A percentile compares a stretch with the other conserved stretches of the same genome.
phyloP scores from a whole-genome alignment of 192 early-diverging fungal species.

The Coemansia sp. region DNA sequence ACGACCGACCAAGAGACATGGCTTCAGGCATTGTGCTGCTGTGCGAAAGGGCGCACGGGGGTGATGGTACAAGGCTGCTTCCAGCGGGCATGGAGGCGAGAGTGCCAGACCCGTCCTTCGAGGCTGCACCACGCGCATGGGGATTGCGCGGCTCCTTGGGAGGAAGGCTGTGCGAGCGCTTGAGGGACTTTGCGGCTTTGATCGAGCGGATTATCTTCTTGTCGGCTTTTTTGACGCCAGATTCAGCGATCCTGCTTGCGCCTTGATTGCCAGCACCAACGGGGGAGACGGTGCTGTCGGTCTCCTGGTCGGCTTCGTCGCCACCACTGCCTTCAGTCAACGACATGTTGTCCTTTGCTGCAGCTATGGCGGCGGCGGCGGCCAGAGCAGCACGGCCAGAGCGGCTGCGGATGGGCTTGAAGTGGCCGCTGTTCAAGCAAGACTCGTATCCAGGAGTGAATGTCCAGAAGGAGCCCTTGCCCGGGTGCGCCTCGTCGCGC shows the following conservation, averaged over 20 bases:
- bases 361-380: slow-evolving; percentile 49
- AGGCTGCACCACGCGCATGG: slow-evolving; percentile 11
- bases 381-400: slow-evolving; percentile 53
- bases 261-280: neutral
- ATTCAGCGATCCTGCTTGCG: neutral
- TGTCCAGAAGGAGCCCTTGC: slow-evolving; percentile 84
- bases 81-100: slow-evolving; percentile 18
- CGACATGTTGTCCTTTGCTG: slow-evolving; percentile 21
- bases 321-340: slow-evolving; percentile 12
- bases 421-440: slow-evolving; percentile 51
- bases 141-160: slow-evolving; percentile 42
- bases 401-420: slow-evolving; percentile 56
- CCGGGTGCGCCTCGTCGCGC: slow-evolving; percentile 74
- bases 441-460: slow-evolving; percentile 56
- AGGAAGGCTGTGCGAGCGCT: slow-evolving; percentile 56
- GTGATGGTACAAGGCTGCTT: slow-evolving; percentile 14
- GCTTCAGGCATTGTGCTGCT: slow-evolving; percentile 36
- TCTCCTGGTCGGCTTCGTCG: slow-evolving; percentile 15
- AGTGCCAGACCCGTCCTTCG: slow-evolving; percentile 1
- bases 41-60: slow-evolving; percentile 24
- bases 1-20: slow-evolving; percentile 17
- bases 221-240: slow-evolving; percentile 30
- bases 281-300: slow-evolving; percentile 4
- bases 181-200: slow-evolving; percentile 49
- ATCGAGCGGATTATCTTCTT: slow-evolving; percentile 40